phyloP scores from a whole-genome alignment of 78 protist genomes.

The Andalucia godoyi region DNA sequence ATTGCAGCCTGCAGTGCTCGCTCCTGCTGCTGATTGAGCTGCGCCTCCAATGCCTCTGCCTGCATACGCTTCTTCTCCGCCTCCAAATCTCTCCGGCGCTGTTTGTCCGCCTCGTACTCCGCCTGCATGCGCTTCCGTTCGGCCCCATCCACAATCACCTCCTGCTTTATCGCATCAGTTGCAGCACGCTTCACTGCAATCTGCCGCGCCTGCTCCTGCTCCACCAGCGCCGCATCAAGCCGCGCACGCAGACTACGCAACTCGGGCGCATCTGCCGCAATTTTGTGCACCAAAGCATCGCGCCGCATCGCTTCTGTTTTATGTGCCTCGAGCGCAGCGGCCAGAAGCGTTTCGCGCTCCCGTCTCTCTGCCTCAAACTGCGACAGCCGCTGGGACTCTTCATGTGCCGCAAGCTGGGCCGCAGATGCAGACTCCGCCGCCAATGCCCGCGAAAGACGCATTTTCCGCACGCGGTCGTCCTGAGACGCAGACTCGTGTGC shows the following conservation, averaged over 20 bases:
- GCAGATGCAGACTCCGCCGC: too few relatives aligned
- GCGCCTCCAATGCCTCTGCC: background rate
- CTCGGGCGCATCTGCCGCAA: conserved; percentile 3
- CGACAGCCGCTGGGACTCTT: too few relatives aligned
- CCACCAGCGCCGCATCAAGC: background rate
- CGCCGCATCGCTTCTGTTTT: background rate
- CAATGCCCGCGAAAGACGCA: too few relatives aligned
- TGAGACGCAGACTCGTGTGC: too few relatives aligned
- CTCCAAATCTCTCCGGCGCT: background rate
- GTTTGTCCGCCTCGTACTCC: background rate
- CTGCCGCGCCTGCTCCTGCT: background rate
- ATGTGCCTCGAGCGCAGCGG: background rate
- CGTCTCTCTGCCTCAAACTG: too few relatives aligned
- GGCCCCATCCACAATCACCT: background rate
- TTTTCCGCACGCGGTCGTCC: too few relatives aligned
- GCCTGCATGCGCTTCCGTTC: background rate
- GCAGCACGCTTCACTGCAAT: background rate
- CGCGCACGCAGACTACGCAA: background rate
- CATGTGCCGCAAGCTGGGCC: too few relatives aligned
- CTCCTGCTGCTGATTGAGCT: background rate
- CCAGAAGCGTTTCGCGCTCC: too few relatives aligned
- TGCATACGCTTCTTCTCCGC: background rate
- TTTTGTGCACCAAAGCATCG: background rate
- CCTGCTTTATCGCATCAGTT: background rate
- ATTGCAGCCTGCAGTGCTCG: background rate